A percentile compares a stretch with the other conserved stretches of the same genome.
phyloP scores from a whole-genome alignment of 805 yeast species.

The Candida arabinofermentans region DNA sequence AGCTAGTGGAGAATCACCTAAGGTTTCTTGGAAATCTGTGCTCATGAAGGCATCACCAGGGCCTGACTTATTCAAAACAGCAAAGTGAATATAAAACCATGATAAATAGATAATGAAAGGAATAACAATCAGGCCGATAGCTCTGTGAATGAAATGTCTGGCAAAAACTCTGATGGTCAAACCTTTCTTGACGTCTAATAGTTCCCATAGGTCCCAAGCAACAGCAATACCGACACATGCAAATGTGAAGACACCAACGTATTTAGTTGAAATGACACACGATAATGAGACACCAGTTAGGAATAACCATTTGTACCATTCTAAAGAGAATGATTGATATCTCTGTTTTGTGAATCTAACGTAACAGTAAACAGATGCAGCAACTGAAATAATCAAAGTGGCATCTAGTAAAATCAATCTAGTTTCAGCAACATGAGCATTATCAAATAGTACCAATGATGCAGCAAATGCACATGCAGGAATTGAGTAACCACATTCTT shows the following conservation, averaged over 20 bases:
- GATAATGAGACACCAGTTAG: conserved; percentile 84
- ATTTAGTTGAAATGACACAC: conserved; percentile 90
- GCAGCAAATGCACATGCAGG: conserved; percentile 78
- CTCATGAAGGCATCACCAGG: conserved; percentile 96
- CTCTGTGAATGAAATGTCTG: conserved; percentile 73
- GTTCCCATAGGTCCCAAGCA: conserved; percentile 78
- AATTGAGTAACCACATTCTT: conserved; percentile 77
- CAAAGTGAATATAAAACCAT: conserved; percentile 92
- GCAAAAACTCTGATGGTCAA: conserved; percentile 51
- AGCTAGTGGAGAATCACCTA: conserved; percentile 78
- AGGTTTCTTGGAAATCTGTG: conserved; percentile 89
- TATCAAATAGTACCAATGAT: conserved; percentile 73
- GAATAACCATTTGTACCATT: conserved; percentile 88
- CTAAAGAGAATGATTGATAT: conserved; percentile 53
- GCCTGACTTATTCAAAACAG: conserved; percentile 78
- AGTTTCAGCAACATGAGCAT: conserved; percentile 87
- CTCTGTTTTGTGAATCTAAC: conserved; percentile 75
- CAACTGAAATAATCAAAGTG: conserved; percentile 78
- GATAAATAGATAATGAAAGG: conserved; percentile 80
- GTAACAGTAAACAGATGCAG: conserved; percentile 72
- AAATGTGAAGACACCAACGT: conserved; percentile 93
- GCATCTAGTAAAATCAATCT: conserved; percentile 91
- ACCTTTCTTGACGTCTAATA: conserved; percentile 70
- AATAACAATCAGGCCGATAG: conserved; percentile 63
- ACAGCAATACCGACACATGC: conserved; percentile 87